Evolutionary conservation across 768 basidiomycete species (phyloP), one percentile per base, ranked within the genome.

Genomic region (Amanita inopinata): DNA sequence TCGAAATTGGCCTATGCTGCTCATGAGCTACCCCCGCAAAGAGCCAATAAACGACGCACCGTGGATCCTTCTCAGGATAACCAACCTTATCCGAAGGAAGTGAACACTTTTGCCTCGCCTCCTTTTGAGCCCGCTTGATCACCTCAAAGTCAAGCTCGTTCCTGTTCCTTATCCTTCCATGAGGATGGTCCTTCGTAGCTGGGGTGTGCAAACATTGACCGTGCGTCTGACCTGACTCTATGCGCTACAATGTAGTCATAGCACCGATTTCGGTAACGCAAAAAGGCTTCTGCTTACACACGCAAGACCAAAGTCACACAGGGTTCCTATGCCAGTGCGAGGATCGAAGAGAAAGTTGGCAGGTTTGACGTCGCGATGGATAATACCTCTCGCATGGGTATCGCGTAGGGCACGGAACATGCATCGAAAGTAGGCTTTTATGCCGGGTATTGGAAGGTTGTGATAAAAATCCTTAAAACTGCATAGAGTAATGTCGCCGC

Each of bases 351-450:
- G 71, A 59, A 98, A 98, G 60, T 98, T 98, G 46, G 93, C 94
- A 15, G 94, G 93, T 57, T 98, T 98, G 53, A 98, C 88, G 61
- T 98, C 94, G 33, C 94, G 87, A 59, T 98, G 94, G 39, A 98
- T 87, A 53, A 98, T 83, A 4, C 76, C 76, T 40, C 91, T 71
- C 8, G 77, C 65, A 57, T 98, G 93, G 18, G 91, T 83, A 54
- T 94, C 91, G 36, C 84, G 78, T 41, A 98, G 61, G 2, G 88
- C 93, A 32, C 87, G 83, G 58, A 98, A 80, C 61, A 99, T 77
- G 56, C 87, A 91, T 25, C 84, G 78, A 52, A 98, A 80, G 63
- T 98, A 99, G 33, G 76, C 65, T 56, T 84, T 88, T 37, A 97
- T 78, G 15, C 82, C 78, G 14, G 70, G 67, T 51, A 91, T 75